These are phyloP conservation scores for Thinopyrum obtusiflorum DNA, from an alignment of 202 grass and related monocot species.

Conservation along the genomic window DNA sequence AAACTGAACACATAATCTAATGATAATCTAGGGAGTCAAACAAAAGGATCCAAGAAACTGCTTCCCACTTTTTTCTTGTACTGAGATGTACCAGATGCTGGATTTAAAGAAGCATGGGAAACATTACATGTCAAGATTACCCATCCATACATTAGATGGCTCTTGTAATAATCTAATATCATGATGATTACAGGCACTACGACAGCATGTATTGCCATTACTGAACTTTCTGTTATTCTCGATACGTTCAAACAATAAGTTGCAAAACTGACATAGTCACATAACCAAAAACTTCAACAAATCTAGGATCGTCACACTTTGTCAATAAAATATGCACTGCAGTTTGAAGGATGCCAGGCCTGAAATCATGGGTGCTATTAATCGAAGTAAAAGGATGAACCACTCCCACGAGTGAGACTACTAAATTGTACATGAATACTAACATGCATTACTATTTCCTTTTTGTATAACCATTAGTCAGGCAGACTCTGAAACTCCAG, in stretches of 20 bases:
- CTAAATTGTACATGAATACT: not conserved
- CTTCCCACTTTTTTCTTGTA: not conserved
- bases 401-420: not conserved
- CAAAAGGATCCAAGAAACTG: not conserved
- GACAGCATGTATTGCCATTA: not conserved
- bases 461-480: not conserved
- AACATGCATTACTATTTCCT: not conserved
- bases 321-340: not conserved
- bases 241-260: not conserved
- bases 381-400: not conserved
- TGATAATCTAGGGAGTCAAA: not conserved
- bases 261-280: not conserved
- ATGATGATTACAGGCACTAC: not conserved
- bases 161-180: not conserved
- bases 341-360: not conserved
- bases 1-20: not conserved
- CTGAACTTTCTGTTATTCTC: not conserved
- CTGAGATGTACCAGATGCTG: not conserved
- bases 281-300: slow-evolving; percentile 12
- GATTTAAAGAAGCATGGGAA: slow-evolving; percentile 11
- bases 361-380: not conserved
- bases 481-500: not conserved
- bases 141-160: not conserved
- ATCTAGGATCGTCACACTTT: not conserved
- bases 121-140: not conserved